Base-by-base conservation (phyloP, 257 asterid genomes). In the Jacaranda mimosifolia region DNA sequence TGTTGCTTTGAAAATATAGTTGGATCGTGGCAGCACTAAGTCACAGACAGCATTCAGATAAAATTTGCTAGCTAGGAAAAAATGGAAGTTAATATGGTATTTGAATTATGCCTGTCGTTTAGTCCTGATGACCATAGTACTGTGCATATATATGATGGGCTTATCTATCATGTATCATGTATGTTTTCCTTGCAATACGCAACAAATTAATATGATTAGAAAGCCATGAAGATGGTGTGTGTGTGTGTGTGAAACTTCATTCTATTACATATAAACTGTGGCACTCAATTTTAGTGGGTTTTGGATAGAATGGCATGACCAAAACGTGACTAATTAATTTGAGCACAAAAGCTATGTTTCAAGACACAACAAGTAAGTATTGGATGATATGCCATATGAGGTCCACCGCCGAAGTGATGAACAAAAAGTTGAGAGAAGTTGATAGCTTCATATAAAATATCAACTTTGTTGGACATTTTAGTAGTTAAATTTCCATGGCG, bases 401-500 rank as follows among this genome's bases (percentile, higher is more conserved):
- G 35, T 63, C 65, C 52, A 64, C 56, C 12, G 64, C 66, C 46
- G 18, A 65, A 46, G 35, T 65, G 68, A 63, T 57, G 77, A 62
- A 43, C 55, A 52, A 17, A 13, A 53, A 39, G 36, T 51, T 35
- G 58, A 3, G 58, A 45, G 7, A 58, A 69, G 63, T 19, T 19
- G 48, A 45, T 19, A 38, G 77, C 52, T 51, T 26, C 67, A 40
- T 51, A 18, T 43, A 19, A 65, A 36, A 26, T 55, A 49, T 72
- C 78, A 55, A 78, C 74, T 40, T 55, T 32, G 13, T 26, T 18
- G 18, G 13, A 9, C 73, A 26, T 53, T 63, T 19, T 32, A 52
- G 63, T 43, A 26, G 63, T 64, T 60, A 53, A 38, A 71, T 10
- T 42, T 18, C 77, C 77, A 70, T n/a, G n/a, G n/a, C n/a, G n/a